Conservation (phyloP, 441 rosid species). For the Croton laevigatus region DNA sequence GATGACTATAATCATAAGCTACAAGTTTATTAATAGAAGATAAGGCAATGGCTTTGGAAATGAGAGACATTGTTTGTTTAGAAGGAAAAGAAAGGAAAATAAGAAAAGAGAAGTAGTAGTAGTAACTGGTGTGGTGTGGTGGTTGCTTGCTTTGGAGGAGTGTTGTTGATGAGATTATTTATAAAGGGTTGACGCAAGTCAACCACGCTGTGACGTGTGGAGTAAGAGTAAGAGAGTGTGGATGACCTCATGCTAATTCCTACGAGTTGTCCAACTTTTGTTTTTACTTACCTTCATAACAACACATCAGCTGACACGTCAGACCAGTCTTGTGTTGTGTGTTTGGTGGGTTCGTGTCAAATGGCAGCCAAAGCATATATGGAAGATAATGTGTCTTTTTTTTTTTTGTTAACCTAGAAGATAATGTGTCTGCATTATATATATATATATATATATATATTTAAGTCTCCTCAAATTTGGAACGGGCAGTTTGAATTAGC, state of each 20-base stretch:
- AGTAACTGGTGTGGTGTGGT: no score
- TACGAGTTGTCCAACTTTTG: not conserved
- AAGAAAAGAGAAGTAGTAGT: not conserved
- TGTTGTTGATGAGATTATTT: not conserved
- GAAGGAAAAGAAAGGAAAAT: not conserved
- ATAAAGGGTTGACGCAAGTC: not conserved
- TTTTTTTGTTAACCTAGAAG: no score
- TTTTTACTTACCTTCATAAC: not conserved
- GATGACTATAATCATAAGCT: not conserved
- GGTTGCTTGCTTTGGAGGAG: not conserved
- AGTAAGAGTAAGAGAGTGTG: not conserved
- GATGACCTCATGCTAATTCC: not conserved
- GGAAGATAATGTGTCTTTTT: no score
- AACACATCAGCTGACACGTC: slow-evolving; percentile 6
- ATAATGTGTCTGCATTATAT: no score
- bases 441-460: no score
- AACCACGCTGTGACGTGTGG: slow-evolving; percentile 8
- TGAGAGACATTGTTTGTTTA: not conserved
- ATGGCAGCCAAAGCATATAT: no score
- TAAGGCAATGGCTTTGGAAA: not conserved
- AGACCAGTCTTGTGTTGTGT: not conserved
- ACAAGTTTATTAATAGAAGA: no score
- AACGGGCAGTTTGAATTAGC: no score
- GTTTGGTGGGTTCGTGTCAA: no score
- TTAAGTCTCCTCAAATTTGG: no score